Conservation (phyloP, 306 rosid genomes). For the Rubus parviflorus region DNA sequence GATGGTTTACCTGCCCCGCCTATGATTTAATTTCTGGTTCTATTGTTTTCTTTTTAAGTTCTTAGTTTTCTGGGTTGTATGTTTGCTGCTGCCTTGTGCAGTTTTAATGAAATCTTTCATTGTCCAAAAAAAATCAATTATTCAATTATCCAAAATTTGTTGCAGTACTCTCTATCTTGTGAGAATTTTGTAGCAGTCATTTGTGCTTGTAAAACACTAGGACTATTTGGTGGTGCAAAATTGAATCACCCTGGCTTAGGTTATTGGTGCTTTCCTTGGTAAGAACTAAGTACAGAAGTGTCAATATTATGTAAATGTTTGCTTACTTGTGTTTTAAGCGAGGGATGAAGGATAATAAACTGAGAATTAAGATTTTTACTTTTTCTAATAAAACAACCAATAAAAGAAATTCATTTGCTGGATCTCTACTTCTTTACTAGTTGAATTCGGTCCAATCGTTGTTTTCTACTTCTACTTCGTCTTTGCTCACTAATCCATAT, state of each 20-base stretch:
- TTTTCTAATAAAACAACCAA: too few relatives aligned
- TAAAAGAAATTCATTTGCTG: too few relatives aligned
- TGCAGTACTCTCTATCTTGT: not conserved
- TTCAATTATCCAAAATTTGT: not conserved
- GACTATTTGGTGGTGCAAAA: not conserved
- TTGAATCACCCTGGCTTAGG: not conserved
- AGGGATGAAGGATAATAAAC: not conserved
- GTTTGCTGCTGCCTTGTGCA: too few relatives aligned
- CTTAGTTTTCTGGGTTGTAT: too few relatives aligned
- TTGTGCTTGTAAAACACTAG: not conserved
- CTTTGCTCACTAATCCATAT: not conserved
- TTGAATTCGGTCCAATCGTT: not conserved
- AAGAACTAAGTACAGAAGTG: not conserved
- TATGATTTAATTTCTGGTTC: too few relatives aligned
- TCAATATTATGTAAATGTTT: not conserved
- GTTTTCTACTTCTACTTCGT: not conserved
- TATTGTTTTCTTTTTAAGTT: too few relatives aligned
- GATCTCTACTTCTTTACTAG: not conserved
- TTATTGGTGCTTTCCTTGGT: not conserved
- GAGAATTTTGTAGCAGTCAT: not conserved
- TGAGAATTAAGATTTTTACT: not conserved
- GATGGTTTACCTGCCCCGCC: too few relatives aligned
- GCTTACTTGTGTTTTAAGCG: too few relatives aligned
- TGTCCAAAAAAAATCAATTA: too few relatives aligned
- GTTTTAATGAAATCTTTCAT: too few relatives aligned